Base-by-base conservation (phyloP, 805 yeast genomes). In the Cyberlindnera saturnus region DNA sequence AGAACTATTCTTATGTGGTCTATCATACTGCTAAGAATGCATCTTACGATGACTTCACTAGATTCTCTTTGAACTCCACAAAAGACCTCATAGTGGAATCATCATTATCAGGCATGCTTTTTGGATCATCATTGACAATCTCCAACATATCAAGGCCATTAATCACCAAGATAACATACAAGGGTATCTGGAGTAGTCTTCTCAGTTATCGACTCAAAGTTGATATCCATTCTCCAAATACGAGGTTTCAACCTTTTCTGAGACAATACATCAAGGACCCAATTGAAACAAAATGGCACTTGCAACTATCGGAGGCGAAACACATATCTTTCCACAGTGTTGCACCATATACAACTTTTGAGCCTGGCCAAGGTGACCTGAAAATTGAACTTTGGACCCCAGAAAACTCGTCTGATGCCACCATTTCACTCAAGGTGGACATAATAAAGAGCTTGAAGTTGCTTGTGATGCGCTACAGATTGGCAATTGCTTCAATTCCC, bases 281-380 rank as follows among this genome's bases (percentile, higher is more conserved):
- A 1, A 73, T 66, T 51, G 96, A 90, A 59, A 73, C 87, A 0
- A 88, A 87, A 63, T 90, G 91, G 89, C 85, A 81, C 53, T 62
- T 83, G 8, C 72, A 81, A 43, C 46, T 81, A 1, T 59, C 66
- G 6, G 59, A 66, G 4, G 59, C 18, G 61, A 68, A 68, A 45
- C 66, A 55, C 46, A 60, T 70, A 32, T 65, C 65, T 40, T 62
- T 70, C 32, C 91, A 86, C 56, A 83, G 86, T 26, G 71, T 78
- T 19, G 80, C 93, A 0, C 91, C 90, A 3, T 84, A 65, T 54
- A 73, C 80, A 2, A 89, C 93, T 5, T 79, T 70, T 44, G 39
- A 38, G 34, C 37, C 33, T 23, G 31, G 43, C 19, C 28, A 36
- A 3, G 43, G 49, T 39, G 61, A 64, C 14, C 45, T 75, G 17